Evolutionary conservation across 2,329 filamentous ascomycete species (phyloP).

Genomic region (Conoideocrella luteorostrata): DNA sequence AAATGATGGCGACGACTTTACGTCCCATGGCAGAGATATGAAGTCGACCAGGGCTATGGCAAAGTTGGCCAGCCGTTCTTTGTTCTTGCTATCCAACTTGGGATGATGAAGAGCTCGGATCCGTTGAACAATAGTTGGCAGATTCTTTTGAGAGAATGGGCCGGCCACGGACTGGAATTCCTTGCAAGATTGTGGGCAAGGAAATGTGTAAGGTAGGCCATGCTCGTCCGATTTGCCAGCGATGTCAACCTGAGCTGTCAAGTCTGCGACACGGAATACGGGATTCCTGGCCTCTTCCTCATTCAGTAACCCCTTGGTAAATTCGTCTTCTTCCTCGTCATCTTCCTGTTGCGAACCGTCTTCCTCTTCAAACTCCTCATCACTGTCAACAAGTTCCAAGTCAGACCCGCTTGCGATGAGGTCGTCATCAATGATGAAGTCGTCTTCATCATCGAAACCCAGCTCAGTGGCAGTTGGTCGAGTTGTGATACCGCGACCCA

Average conservation of each 20-base stretch:
- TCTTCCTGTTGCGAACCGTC: slow-evolving; percentile 33
- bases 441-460: slow-evolving; percentile 86
- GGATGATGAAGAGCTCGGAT: slow-evolving; percentile 91
- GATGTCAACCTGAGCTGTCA: slow-evolving; percentile 31
- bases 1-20: slow-evolving; percentile 49
- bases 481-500: slow-evolving; percentile 53
- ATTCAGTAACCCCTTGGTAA: slow-evolving; percentile 61
- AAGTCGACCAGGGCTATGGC: slow-evolving; percentile 59
- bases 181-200: slow-evolving; percentile 71
- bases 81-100: slow-evolving; percentile 78
- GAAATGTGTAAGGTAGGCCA: slow-evolving; percentile 74
- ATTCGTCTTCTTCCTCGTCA: slow-evolving; percentile 57
- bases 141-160: slow-evolving; percentile 53
- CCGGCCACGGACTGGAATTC: slow-evolving; percentile 65
- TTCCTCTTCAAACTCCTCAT: slow-evolving; percentile 45
- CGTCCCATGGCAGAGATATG: slow-evolving; percentile 41
- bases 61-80: slow-evolving; percentile 69
- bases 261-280: slow-evolving; percentile 38
- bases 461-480: slow-evolving; percentile 54
- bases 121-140: slow-evolving; percentile 76
- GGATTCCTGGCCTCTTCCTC: slow-evolving; percentile 50
- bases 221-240: slow-evolving; percentile 39
- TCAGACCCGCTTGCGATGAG: slow-evolving; percentile 77
- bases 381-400: slow-evolving; percentile 50
- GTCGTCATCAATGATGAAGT: slow-evolving; percentile 86